Evolutionary conservation across 1,139 yeast species (phyloP).

Genomic region (Schwanniomyces etchellsii): DNA sequence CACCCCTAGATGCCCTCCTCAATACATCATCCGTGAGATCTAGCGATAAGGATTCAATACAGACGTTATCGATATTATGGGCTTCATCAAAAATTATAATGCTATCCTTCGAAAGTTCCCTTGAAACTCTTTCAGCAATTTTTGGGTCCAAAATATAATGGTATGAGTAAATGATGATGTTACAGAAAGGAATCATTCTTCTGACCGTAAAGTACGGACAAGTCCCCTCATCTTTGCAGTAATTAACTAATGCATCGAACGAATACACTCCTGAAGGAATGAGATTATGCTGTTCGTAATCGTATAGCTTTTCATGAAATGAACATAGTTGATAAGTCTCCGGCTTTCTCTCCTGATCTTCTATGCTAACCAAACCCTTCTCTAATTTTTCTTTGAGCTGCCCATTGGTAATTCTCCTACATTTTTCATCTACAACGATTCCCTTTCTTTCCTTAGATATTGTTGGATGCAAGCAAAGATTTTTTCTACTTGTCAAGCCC

Average conservation of each 20-base stretch:
- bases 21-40: conserved; percentile 54
- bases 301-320: conserved; percentile 83
- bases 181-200: conserved; percentile 95
- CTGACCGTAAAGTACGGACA: conserved; percentile 98
- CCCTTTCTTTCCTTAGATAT: conserved; percentile 89
- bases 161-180: conserved; percentile 90
- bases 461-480: conserved; percentile 84
- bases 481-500: conserved; percentile 91
- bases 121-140: conserved; percentile 91
- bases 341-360: conserved; percentile 38
- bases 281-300: conserved; percentile 78
- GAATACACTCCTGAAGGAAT: conserved; percentile 94
- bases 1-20: conserved; percentile 57
- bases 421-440: conserved; percentile 90
- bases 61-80: conserved; percentile 96
- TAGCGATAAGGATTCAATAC: conserved; percentile 89
- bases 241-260: conserved; percentile 72
- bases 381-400: conserved; percentile 67
- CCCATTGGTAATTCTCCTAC: conserved; percentile 92
- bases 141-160: conserved; percentile 95
- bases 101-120: conserved; percentile 85
- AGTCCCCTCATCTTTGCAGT: conserved; percentile 72
- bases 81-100: conserved; percentile 97
- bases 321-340: conserved; percentile 48
- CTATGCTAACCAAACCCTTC: conserved; percentile 48